Evolutionary conservation across 2,329 filamentous ascomycete genomes (phyloP), one percentile per base, ranked within the genome.

Genomic region (Trichoderma cornu-damae): DNA sequence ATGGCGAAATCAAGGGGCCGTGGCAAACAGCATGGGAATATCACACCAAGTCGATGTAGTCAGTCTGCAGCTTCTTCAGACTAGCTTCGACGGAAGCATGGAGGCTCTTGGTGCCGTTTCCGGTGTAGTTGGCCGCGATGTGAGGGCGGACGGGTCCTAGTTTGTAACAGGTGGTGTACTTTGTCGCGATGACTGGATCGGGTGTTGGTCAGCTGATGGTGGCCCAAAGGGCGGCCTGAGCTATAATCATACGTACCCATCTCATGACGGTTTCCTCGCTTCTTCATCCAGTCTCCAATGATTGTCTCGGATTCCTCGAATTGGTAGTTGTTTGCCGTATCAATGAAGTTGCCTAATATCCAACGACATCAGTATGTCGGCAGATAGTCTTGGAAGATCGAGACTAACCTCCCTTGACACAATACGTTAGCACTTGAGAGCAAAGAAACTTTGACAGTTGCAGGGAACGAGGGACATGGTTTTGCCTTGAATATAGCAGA

Each of bases 221-320:
- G n/a, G 4, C 5, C 6, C 3, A n/a, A 6, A 38, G 42, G n/a
- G 9, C 5, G 20, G 11, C 24, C 28, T 6, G 9, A 22, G 12
- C 30, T n/a, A 30, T 30, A 8, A 18, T n/a, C 9, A 16, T 11
- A 67, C 75, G 59, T 64, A 80, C 78, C 75, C 70, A 90, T 81
- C 66, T 87, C 75, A 62, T 88, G 85, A 22, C 87, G 79, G 59
- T 81, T 81, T n/a, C 78, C 76, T 8, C 83, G 79, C 60, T 78
- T 78, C 64, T 77, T 75, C 82, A 88, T 86, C 85, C 86, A 90
- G 63, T 87, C 84, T 34, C 87, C 87, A 57, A 90, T 74, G 81
- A 85, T 86, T 52, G 65, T 69, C 69, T 89, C 86, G 1, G 81
- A 82, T 68, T 88, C 77, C 59, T 75, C 76, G 55, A 76, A 72